Percentiles rank a stretch among this genome's conserved stretches.
phyloP scores from a whole-genome alignment of 495 filamentous ascomycete species.

The Penicillium turbatum region DNA sequence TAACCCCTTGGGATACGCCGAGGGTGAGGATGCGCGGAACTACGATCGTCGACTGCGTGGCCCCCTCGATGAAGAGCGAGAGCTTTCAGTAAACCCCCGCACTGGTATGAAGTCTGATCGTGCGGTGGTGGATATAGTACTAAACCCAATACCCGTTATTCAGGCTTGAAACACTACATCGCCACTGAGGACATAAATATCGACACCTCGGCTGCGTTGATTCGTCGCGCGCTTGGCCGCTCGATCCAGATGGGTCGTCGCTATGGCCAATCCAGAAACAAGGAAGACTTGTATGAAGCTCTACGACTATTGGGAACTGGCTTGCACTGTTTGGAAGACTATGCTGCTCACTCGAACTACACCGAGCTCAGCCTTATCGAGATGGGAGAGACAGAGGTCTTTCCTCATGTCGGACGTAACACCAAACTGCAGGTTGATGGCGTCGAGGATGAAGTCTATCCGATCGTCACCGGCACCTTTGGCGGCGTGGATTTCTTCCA shows the following conservation, averaged over 20 bases:
- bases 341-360: slow-evolving; percentile 89
- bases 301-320: slow-evolving; percentile 80
- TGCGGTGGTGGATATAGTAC: background rate
- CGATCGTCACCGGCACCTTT: slow-evolving; percentile 84
- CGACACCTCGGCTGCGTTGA: slow-evolving; percentile 68
- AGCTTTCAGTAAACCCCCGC: slow-evolving; percentile 69
- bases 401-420: slow-evolving; percentile 76
- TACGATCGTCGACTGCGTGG: slow-evolving; percentile 76
- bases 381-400: slow-evolving; percentile 70
- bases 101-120: slow-evolving; percentile 39
- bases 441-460: slow-evolving; percentile 60
- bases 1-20: slow-evolving; percentile 72
- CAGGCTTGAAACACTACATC: slow-evolving; percentile 86
- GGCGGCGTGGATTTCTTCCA: slow-evolving; percentile 85
- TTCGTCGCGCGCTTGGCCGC: slow-evolving; percentile 65
- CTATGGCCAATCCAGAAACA: slow-evolving; percentile 57
- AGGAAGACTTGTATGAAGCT: slow-evolving; percentile 77
- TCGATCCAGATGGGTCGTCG: slow-evolving; percentile 70
- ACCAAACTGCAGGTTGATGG: slow-evolving; percentile 65
- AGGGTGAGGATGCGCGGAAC: slow-evolving; percentile 77
- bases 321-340: slow-evolving; percentile 90
- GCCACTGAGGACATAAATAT: slow-evolving; percentile 72
- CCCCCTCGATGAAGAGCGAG: slow-evolving; percentile 71
- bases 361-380: slow-evolving; percentile 80
- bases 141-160: slow-evolving; percentile 10